Evolutionary conservation across 441 rosid species (phyloP), one percentile per base, ranked within the genome.

Genomic region (Manihot esculenta): DNA sequence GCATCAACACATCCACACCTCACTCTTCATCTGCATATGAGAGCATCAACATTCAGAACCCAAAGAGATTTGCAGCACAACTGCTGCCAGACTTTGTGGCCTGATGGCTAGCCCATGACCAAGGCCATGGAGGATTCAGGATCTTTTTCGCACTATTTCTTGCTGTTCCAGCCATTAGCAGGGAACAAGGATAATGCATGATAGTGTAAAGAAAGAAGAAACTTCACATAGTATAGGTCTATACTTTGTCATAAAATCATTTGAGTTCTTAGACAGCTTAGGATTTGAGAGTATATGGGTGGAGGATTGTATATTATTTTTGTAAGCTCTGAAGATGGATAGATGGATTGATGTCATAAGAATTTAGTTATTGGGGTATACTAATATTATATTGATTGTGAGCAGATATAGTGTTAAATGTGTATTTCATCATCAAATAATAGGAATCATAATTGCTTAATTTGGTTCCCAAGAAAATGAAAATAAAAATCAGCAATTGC

Each of bases 51-150:
- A 88, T 92, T 51, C 94, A 88, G 83, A 90, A 82, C 84, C 72
- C 92, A 67, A 94, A 89, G 88, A 83, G 97, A 85, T 94, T 89
- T 64, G 92, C 88, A 18, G 97, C 96, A 8, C 99, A 85, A 72
- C 75, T 90, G 75, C 82, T 94, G 80, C 97, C 87, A 5, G 99
- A 94, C 82, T 94, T 92, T 60, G 97, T 94, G 71, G 85, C 98
- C 71, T 94, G 85, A 85, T 57, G 24, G 41, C 4, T 17, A 58
- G n/a, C n/a, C n/a, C n/a, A n/a, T n/a, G n/a, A n/a, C n/a, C n/a
- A n/a, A n/a, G n/a, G n/a, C n/a, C n/a, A n/a, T n/a, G n/a, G n/a
- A n/a, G n/a, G n/a, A n/a, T n/a, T n/a, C n/a, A n/a, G n/a, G n/a
- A n/a, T 53, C 9, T 69, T 72, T 72, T 73, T 79, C 73, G 64